Base-by-base conservation (phyloP, 768 basidiomycete species). In the Suillus lakei region DNA sequence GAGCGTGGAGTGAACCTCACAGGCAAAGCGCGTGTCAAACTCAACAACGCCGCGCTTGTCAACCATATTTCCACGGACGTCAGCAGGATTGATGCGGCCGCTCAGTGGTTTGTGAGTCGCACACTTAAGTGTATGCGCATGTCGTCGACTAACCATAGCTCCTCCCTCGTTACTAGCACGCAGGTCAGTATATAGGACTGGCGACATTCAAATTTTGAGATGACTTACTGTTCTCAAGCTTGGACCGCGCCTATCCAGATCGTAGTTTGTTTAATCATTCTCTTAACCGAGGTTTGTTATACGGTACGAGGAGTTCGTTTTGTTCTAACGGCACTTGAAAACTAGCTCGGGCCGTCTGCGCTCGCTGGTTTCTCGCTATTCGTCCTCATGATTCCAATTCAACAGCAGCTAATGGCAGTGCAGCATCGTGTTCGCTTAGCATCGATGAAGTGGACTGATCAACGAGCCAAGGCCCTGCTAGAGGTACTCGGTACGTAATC, bases 241-340 rank as follows among this genome's bases (percentile, higher is more conserved):
- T 90, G 89, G 89, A 90, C 88, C 0, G 88, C 88, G 3, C 88
- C 89, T 1, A 88, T 90, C 32, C 89, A 91, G 76, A 82, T 86
- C n/a, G 78, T 78, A 0, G 78, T 89, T 55, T 88, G 87, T 65
- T 73, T 90, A 39, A 84, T 86, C 58, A 85, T 90, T 60, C 77
- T 90, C 18, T 75, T 87, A 13, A 80, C 83, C 13, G 82, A 88
- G 78, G 88, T 88, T 64, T 46, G 77, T 73, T 26, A 13, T 39
- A 38, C 12, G 2, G 12, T n/a, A 23, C 5, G 2, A 38, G 10
- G 56, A 28, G 4, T 39, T 28, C 16, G 5, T 10, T 34, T 10
- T 15, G 9, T 38, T 21, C 30, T n/a, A 26, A 63, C 55, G 23
- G 43, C 9, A 32, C 28, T n/a, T 61, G 13, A 23, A 62, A 32